A percentile compares a stretch with the other conserved stretches of the same genome.
phyloP scores from a whole-genome alignment of 495 filamentous ascomycete species.

The Xylaria nigripes region DNA sequence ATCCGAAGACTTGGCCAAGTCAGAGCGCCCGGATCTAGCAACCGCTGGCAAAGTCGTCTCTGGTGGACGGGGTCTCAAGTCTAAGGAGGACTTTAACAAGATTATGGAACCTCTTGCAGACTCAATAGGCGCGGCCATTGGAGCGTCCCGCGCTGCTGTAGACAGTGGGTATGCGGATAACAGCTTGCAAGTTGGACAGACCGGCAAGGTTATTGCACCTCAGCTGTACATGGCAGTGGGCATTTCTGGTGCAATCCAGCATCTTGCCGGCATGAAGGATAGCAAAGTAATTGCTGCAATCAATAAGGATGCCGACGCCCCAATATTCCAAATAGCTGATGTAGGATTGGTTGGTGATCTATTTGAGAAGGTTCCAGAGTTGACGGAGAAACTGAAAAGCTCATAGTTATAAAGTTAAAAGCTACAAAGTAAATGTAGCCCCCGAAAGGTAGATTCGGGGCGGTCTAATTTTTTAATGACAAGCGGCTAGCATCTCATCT shows the following conservation, averaged over 20 bases:
- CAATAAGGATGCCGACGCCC: conserved; percentile 95
- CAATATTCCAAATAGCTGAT: conserved; percentile 97
- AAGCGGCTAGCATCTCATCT: conserved; percentile 66
- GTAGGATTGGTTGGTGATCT: conserved; percentile 91
- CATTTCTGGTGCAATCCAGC: conserved; percentile 95
- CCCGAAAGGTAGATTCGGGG: conserved; percentile 1
- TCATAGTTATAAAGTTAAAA: conserved; percentile 28
- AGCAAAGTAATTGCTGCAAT: conserved; percentile 99
- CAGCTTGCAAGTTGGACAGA: conserved; percentile 95
- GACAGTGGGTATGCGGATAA: conserved; percentile 99
- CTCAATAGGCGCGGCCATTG: conserved; percentile 83
- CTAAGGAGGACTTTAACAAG: conserved; percentile 91
- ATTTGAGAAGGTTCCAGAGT: conserved; percentile 89
- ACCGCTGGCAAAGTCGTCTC: conserved; percentile 85
- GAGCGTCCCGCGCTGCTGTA: conserved; percentile 88
- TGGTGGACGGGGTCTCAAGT: conserved; percentile 89
- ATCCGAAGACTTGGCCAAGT: conserved; percentile 85
- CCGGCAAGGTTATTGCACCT: conserved; percentile 95
- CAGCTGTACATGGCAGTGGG: conserved; percentile 92
- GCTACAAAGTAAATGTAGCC: conserved; percentile 12
- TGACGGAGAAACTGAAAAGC: conserved; percentile 87
- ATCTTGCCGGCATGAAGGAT: conserved; percentile 99
- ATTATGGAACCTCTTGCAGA: conserved; percentile 89
- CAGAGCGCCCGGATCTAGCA: conserved; percentile 89
- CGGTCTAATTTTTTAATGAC: conserved; percentile 13